These are phyloP conservation scores for Skeletonema tropicum DNA, from an alignment of 108 stramenopile genomes.

Conservation along the genomic window DNA sequence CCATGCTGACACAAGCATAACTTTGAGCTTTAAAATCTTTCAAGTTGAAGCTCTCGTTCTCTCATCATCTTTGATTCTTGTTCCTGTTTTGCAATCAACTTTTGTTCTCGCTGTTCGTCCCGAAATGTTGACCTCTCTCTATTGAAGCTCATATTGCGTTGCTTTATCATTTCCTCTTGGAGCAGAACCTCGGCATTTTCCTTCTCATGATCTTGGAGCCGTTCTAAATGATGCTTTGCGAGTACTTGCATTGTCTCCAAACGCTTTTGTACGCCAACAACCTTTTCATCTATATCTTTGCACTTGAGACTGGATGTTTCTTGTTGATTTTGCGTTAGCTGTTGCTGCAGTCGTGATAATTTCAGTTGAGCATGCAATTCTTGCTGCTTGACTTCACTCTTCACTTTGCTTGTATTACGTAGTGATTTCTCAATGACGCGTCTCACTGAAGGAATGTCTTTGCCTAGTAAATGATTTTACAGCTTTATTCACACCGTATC, in stretches of 20 bases:
- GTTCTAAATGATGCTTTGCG: conserved; percentile 8
- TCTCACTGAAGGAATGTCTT: too few species aligned
- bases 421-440: too few species aligned
- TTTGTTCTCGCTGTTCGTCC: conserved; percentile 16
- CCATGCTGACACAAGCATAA: too few species aligned
- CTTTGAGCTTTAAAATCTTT: too few species aligned
- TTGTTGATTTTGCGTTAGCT: too few species aligned
- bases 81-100: conserved; percentile 6
- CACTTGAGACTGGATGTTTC: too few species aligned
- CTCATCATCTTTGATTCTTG: not conserved
- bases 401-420: too few species aligned
- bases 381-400: too few species aligned
- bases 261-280: conserved; percentile 3
- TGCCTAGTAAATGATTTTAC: too few species aligned
- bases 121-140: conserved; percentile 12
- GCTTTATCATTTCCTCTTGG: conserved; percentile 8
- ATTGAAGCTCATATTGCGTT: conserved; percentile 7
- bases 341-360: too few species aligned
- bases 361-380: too few species aligned
- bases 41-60: not conserved
- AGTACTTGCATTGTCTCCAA: conserved; percentile 13
- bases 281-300: not conserved
- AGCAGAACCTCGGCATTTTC: not conserved
- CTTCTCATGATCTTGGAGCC: conserved; percentile 1
- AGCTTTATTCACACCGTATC: too few species aligned